Evolutionary conservation across 2,329 filamentous ascomycete genomes (phyloP).

Genomic region (Venturia effusa): DNA sequence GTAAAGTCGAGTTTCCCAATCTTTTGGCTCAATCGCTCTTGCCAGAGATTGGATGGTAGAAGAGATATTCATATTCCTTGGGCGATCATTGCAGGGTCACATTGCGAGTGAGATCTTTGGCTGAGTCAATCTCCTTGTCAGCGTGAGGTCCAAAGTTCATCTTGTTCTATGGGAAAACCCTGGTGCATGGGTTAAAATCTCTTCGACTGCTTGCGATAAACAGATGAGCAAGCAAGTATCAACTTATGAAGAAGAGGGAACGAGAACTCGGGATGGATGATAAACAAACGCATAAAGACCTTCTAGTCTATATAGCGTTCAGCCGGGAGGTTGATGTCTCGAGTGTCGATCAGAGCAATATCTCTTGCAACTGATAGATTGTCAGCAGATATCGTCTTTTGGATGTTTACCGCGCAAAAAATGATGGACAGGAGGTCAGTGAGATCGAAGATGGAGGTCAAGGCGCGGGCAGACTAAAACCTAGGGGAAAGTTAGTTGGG

Average conservation of each 20-base stretch:
- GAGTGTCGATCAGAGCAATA: not conserved
- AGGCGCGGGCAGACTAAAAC: not conserved
- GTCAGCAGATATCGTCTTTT: not conserved
- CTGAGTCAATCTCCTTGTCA: not conserved
- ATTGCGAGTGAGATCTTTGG: not conserved
- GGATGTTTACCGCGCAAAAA: too few species aligned
- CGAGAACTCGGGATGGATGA: not conserved
- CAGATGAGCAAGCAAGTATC: not conserved
- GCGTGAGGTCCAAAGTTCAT: not conserved
- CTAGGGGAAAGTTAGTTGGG: not conserved
- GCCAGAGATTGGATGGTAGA: not conserved
- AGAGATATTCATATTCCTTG: not conserved
- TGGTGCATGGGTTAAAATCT: not conserved
- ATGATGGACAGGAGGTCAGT: not conserved
- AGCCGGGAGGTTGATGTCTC: not conserved
- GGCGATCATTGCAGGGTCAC: not conserved
- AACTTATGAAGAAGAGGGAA: not conserved
- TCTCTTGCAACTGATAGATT: not conserved
- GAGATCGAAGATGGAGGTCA: not conserved
- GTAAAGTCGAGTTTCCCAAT: slow-evolving; percentile 3
- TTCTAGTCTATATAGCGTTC: not conserved
- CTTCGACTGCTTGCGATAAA: not conserved
- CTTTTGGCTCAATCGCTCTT: not conserved
- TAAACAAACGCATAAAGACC: not conserved
- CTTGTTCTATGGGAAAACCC: not conserved